Evolutionary conservation across 1,284 basidiomycete species (phyloP).

Genomic region (Marasmius fiardii): DNA sequence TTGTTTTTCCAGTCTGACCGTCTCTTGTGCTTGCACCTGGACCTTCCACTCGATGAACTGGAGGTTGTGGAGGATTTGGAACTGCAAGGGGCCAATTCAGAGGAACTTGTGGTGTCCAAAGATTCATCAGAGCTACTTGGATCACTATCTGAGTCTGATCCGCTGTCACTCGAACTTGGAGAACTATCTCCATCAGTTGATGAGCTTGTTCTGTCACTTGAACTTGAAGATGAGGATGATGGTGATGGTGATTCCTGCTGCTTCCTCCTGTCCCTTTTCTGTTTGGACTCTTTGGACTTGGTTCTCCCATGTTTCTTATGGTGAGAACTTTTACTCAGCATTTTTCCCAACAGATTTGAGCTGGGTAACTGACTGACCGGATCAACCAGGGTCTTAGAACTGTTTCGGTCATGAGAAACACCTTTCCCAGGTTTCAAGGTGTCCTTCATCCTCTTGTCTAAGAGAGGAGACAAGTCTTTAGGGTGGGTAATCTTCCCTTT

Average conservation of each 20-base stretch:
- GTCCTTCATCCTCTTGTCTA: background rate
- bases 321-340: background rate
- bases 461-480: constrained; percentile 1
- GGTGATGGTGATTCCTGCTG: background rate
- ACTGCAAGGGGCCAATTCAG: background rate
- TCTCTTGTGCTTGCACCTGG: background rate
- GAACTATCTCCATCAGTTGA: background rate
- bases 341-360: background rate
- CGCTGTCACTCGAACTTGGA: background rate
- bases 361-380: background rate
- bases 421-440: background rate
- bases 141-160: background rate
- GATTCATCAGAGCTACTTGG: background rate
- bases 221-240: background rate
- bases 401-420: background rate
- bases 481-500: background rate
- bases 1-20: background rate
- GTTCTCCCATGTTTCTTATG: background rate
- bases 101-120: background rate
- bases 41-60: background rate
- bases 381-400: background rate
- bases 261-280: background rate
- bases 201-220: background rate
- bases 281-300: background rate
- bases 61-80: background rate